Base-by-base conservation (phyloP, 2,329 filamentous ascomycete genomes). In the Epicoccum sorghinum region DNA sequence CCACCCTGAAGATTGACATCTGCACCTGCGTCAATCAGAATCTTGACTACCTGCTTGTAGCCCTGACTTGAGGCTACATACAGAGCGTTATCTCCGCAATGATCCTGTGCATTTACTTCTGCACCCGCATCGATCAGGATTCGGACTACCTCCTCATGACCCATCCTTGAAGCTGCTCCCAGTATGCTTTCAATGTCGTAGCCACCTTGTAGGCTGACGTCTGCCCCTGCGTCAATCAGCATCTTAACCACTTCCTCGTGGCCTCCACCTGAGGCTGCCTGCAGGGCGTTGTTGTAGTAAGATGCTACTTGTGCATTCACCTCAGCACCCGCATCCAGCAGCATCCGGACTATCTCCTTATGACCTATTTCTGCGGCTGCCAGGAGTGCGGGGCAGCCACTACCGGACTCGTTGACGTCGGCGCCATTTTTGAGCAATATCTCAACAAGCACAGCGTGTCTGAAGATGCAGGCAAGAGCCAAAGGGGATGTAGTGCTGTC, bases 211-310 rank as follows among this genome's bases (percentile, higher is more conserved):
- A 14, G 13, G 18, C 35, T 44, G 9, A 44, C 29, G 41, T 44
- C 27, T 14, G 29, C 41, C 6, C 29, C 29, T 2, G 12, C 24
- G 41, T 33, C 41, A 32, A 48, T 25, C 9, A 51, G 35, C 27
- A 45, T 33, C 41, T 39, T 38, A 25, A 45, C 33, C 6, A 45
- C n/a, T 25, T 22, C 10, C 33, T 43, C 33, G 30, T 44, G 33
- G 30, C 47, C 47, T 0, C 24, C 22, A 13, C 4, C 22, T 18
- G 40, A 44, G 38, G 47, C 47, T 30, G 39, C 47, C 4, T 39
- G 22, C n/a, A 51, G 47, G 39, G 51, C 38, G 13, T n/a, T 41
- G 23, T 24, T 29, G n/a, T n/a, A n/a, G n/a, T n/a, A n/a, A n/a
- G n/a, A n/a, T 41, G 29, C 1, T 41, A 4, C n/a, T 10, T 29